Evolutionary conservation across 495 filamentous ascomycete species (phyloP), one percentile per base, ranked within the genome.

Genomic region (Cercophora sp.): DNA sequence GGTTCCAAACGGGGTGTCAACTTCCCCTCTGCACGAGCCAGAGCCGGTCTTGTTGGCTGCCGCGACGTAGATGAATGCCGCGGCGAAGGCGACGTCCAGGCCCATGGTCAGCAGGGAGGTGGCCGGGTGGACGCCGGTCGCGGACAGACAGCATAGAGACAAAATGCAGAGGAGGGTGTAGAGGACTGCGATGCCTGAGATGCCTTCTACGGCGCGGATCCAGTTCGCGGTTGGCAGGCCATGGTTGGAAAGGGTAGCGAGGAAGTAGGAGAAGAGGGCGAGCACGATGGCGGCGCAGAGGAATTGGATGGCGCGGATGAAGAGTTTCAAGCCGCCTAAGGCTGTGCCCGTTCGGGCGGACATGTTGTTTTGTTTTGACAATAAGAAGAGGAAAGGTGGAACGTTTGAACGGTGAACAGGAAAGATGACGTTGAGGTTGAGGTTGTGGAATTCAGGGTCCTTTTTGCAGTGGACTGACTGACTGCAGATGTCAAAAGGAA

Each of bases 221-320:
- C 81, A 87, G 57, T 64, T 79, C 3, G 76, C 72, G 58, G 90
- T 88, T 29, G 57, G 35, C 18, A 81, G 63, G 57, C 80, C 55
- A 67, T 86, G 78, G 55, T 80, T 74, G 42, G 75, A 48, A 9
- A 89, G 81, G 19, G 75, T 68, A 1, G 81, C 75, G 22, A 87
- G 74, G 72, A 83, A 85, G 69, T 87, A 95, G 22, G 85, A 88
- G 78, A 85, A 91, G 55, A 94, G 81, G 63, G 82, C 88, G 42
- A 95, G 78, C 49, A 91, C 80, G 50, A 93, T 73, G 50, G 75
- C 84, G 22, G 82, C 73, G 61, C 79, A 85, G 62, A 82, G 74
- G 70, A 92, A 86, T 59, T 89, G 78, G n/a, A 95, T 67, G 39
- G 71, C 59, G 54, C 87, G 85, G 53, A 89, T 66, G 61, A 83